Conservation (phyloP, 2,329 filamentous ascomycete genomes). For the Pseudogymnoascus sp. region DNA sequence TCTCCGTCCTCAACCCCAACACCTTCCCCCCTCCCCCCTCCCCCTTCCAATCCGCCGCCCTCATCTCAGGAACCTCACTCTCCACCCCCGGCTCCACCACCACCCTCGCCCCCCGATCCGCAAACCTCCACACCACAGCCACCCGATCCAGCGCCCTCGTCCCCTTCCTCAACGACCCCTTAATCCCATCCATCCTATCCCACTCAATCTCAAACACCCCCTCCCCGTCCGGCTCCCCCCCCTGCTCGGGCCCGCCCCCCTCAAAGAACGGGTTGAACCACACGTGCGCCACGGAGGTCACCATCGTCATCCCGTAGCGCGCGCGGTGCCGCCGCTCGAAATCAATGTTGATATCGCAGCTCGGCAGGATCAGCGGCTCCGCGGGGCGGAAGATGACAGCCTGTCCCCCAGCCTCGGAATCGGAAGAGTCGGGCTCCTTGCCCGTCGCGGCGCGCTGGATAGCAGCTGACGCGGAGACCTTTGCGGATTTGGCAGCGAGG, state of each 20-base stretch:
- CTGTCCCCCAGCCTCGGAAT: slow-evolving; percentile 51
- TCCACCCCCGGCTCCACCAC: slow-evolving; percentile 56
- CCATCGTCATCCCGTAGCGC: slow-evolving; percentile 73
- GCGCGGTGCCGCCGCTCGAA: slow-evolving; percentile 80
- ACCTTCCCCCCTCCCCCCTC: slow-evolving; percentile 46
- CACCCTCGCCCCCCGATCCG: slow-evolving; percentile 17
- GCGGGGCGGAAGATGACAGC: slow-evolving; percentile 71
- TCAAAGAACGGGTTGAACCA: slow-evolving; percentile 98
- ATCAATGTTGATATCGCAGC: slow-evolving; percentile 82
- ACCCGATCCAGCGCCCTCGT: slow-evolving; percentile 72
- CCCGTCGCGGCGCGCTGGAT: slow-evolving; percentile 26
- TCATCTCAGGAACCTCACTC: slow-evolving; percentile 61
- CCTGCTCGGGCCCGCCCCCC: slow-evolving; percentile 62
- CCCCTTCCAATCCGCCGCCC: slow-evolving; percentile 67
- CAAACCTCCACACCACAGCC: slow-evolving; percentile 70
- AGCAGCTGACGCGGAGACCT: not conserved
- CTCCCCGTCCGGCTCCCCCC: slow-evolving; percentile 56
- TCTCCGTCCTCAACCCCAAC: slow-evolving; percentile 59
- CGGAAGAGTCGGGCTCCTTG: not conserved
- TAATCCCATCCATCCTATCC: slow-evolving; percentile 86
- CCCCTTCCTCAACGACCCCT: slow-evolving; percentile 77
- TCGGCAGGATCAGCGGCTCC: slow-evolving; percentile 60
- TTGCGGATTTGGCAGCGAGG: not conserved
- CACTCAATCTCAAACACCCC: slow-evolving; percentile 66
- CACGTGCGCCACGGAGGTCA: slow-evolving; percentile 85